Evolutionary conservation across 2,329 filamentous ascomycete genomes (phyloP).

Genomic region (Didymella arachidicola): DNA sequence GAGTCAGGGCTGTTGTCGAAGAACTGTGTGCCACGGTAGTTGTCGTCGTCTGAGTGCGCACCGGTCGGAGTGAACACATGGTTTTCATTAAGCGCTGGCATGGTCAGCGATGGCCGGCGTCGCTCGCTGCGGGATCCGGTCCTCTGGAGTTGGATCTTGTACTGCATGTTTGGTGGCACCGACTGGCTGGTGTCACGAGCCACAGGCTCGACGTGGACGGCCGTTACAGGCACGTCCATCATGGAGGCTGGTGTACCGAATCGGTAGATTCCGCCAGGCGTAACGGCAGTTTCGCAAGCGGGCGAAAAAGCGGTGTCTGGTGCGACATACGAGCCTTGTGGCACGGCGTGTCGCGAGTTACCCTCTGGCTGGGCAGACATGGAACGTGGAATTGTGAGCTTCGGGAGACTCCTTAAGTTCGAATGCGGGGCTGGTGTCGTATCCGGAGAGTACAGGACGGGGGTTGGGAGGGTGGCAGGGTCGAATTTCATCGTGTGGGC

Average conservation of each 20-base stretch:
- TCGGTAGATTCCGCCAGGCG: slow-evolving; percentile 72
- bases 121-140: slow-evolving; percentile 55
- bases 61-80: slow-evolving; percentile 53
- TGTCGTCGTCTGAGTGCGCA: slow-evolving; percentile 46
- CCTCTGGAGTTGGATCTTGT: slow-evolving; percentile 62
- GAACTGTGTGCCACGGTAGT: slow-evolving; percentile 45
- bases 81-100: slow-evolving; percentile 75
- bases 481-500: slow-evolving; percentile 44
- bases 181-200: slow-evolving; percentile 85
- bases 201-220: slow-evolving; percentile 73
- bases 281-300: slow-evolving; percentile 58
- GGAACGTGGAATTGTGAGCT: slow-evolving; percentile 62
- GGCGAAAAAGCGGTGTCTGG: slow-evolving; percentile 55
- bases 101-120: slow-evolving; percentile 72
- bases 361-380: slow-evolving; percentile 46
- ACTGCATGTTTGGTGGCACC: slow-evolving; percentile 92
- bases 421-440: slow-evolving; percentile 56
- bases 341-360: slow-evolving; percentile 37
- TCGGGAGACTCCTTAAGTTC: slow-evolving; percentile 64
- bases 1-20: slow-evolving; percentile 45
- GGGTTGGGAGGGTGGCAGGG: slow-evolving; percentile 38
- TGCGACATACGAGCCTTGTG: slow-evolving; percentile 36
- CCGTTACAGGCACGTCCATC: slow-evolving; percentile 84
- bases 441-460: slow-evolving; percentile 49
- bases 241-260: slow-evolving; percentile 90